These are phyloP conservation scores for Nepenthes mirabilis DNA, from an alignment of 148 eudicot genomes.

Conservation along the genomic window DNA sequence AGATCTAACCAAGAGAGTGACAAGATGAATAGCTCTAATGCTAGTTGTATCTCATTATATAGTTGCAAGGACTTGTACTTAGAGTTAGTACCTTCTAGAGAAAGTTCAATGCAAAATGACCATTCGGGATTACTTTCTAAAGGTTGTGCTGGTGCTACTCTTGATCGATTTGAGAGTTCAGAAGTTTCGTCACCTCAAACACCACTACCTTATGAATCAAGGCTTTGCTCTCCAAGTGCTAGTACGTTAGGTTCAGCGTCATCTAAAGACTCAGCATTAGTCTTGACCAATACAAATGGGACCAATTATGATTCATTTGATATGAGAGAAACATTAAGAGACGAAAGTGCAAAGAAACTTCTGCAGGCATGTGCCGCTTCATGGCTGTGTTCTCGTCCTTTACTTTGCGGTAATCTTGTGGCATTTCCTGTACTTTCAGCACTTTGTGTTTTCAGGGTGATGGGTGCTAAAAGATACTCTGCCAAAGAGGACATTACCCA, in stretches of 20 bases:
- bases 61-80: constrained; percentile 44
- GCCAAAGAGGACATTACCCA: constrained; percentile 9
- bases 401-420: constrained; percentile 67
- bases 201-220: constrained; percentile 38
- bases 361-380: constrained; percentile 39
- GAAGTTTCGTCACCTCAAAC: constrained; percentile 61
- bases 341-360: constrained; percentile 49
- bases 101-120: constrained; percentile 10
- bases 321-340: constrained; percentile 39
- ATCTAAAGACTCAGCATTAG: constrained; percentile 24
- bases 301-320: constrained; percentile 24
- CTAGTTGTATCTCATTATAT: constrained; percentile 14
- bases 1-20: constrained; percentile 17
- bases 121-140: constrained; percentile 10
- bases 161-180: constrained; percentile 27
- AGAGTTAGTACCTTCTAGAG: constrained; percentile 26
- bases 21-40: constrained; percentile 13
- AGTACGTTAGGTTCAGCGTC: constrained; percentile 23
- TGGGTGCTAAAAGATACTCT: constrained; percentile 27
- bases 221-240: constrained; percentile 33
- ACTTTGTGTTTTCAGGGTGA: constrained; percentile 48
- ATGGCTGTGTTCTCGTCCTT: constrained; percentile 48
- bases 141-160: constrained; percentile 7
- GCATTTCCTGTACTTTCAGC: constrained; percentile 49
- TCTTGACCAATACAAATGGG: constrained; percentile 9